These are phyloP conservation scores for Termitomyces sp. DNA, from an alignment of 768 basidiomycete species.

Conservation along the genomic window DNA sequence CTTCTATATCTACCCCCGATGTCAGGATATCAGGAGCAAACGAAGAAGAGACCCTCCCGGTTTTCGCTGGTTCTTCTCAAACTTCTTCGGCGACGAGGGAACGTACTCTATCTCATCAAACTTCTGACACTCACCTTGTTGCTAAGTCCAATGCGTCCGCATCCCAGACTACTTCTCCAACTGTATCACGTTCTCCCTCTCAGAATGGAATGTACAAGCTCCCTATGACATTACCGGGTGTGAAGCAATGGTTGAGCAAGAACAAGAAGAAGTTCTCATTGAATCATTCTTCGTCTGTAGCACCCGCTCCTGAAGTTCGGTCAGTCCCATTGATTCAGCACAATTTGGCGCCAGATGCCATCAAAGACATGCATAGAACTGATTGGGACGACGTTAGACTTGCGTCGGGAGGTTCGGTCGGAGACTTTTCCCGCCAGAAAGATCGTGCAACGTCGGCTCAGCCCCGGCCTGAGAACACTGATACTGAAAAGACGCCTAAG, in stretches of 20 bases:
- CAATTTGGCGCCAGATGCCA: constrained; percentile 61
- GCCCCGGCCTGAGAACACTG: constrained; percentile 20
- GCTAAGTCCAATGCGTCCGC: constrained; percentile 44
- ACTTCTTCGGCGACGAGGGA: constrained; percentile 51
- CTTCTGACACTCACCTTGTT: constrained; percentile 61
- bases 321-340: constrained; percentile 45
- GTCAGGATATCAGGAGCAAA: constrained; percentile 35
- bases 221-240: constrained; percentile 72
- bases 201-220: constrained; percentile 40
- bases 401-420: constrained; percentile 43
- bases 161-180: constrained; percentile 40
- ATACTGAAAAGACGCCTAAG: constrained; percentile 37
- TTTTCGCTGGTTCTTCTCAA: constrained; percentile 35
- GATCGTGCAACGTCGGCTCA: constrained; percentile 6
- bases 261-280: constrained; percentile 50
- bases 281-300: constrained; percentile 19
- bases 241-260: constrained; percentile 73
- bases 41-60: constrained; percentile 43
- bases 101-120: constrained; percentile 60
- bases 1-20: constrained; percentile 41
- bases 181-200: constrained; percentile 31
- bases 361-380: constrained; percentile 55
- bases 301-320: constrained; percentile 22
- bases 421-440: constrained; percentile 16
- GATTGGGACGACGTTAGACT: constrained; percentile 65